Base-by-base conservation (phyloP, 371 early-diverging fungal species). In the Mucor velutinosus region DNA sequence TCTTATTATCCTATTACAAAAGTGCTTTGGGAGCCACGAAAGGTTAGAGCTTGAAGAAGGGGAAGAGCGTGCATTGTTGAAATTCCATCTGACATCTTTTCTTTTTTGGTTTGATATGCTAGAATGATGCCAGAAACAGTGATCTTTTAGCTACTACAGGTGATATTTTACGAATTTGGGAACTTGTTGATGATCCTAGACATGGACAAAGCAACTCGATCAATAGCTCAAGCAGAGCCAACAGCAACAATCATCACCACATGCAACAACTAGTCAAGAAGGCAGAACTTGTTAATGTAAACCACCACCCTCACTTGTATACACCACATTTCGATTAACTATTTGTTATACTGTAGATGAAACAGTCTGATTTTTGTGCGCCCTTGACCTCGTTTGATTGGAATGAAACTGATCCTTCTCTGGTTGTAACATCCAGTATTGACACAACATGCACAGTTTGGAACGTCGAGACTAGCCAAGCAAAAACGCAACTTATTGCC, bases 401-500 rank as follows among this genome's bases (percentile, higher is more conserved):
- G 98, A 96, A 94, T 77, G 91, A 92, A 66, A 79, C 86, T 2
- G 93, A 97, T 72, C 92, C 94, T 11, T 82, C 87, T 21, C 69
- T 96, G 41, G 83, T 94, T 60, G 94, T 97, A 10, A 95, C 99
- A 2, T 90, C 93, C 32, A 93, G 93, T 64, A 93, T 98, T 53
- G 98, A 99, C 73, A 99, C 99, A 0, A 99, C 99, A 12, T 99
- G 99, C 75, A 97, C 98, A 2, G 93, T 98, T 3, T 99, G 99
- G 99, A 94, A 97, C 71, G 87, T 97, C 10, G 92, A 92, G 64
- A 93, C 95, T 10, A 89, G 87, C 58, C 95, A 96, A 79, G 94
- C 95, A 32, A 99, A 96, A 73, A 97, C 99, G 3, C 98, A 98
- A 72, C 84, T 99, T 47, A 98, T 99, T 80, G 98, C 98, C 0